Conservation (phyloP, 2,329 filamentous ascomycete species). For the Penicillium decumbens region DNA sequence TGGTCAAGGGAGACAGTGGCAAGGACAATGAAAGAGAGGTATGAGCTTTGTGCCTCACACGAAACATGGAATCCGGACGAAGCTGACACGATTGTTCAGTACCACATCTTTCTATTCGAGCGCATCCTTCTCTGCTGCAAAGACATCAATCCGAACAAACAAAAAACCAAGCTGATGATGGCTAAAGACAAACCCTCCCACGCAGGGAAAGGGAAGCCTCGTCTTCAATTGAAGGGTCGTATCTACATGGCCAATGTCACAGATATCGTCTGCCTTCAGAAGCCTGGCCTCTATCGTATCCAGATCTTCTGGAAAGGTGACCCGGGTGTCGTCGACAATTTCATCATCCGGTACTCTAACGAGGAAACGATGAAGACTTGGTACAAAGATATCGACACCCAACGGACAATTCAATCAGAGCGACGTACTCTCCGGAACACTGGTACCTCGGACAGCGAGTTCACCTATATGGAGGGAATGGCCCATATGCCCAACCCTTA, state of each 20-base stretch:
- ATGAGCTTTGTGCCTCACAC: conserved; percentile 32
- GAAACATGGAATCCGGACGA: neutral
- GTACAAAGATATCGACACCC: conserved; percentile 71
- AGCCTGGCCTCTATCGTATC: conserved; percentile 86
- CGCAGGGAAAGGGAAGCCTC: conserved; percentile 68
- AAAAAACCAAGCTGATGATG: conserved; percentile 59
- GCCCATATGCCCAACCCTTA: conserved; percentile 77
- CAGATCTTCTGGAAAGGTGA: conserved; percentile 99
- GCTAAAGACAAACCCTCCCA: conserved; percentile 65
- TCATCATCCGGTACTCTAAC: conserved; percentile 86
- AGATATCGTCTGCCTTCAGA: conserved; percentile 80
- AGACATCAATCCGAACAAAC: conserved; percentile 80
- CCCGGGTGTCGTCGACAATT: conserved; percentile 90
- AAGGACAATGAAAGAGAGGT: conserved; percentile 91
- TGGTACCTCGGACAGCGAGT: conserved; percentile 63
- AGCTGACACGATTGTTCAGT: conserved; percentile 52
- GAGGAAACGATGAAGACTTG: conserved; percentile 94
- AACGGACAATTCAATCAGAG: conserved; percentile 59
- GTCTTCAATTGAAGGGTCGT: conserved; percentile 85
- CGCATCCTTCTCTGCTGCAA: conserved; percentile 95
- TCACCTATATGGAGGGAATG: conserved; percentile 71
- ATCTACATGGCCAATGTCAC: conserved; percentile 99
- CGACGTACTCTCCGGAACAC: conserved; percentile 49
- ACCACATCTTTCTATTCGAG: conserved; percentile 96
- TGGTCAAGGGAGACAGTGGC: conserved; percentile 69